Conservation (phyloP, 148 eudicot genomes). For the Cornus suecica region DNA sequence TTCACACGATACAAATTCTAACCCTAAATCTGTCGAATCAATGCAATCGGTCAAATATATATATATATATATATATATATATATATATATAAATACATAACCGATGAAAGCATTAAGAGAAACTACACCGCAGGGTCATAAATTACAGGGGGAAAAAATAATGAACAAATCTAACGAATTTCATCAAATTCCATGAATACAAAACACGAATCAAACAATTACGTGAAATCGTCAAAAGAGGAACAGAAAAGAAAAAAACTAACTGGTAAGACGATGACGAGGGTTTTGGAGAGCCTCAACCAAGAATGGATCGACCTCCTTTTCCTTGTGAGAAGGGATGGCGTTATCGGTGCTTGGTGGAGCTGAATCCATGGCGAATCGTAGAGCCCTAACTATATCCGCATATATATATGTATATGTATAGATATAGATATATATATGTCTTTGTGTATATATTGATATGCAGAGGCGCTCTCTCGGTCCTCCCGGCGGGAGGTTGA, state of each 20-base stretch:
- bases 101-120: no score
- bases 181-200: background rate
- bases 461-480: conserved; percentile 18
- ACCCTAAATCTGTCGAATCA: background rate
- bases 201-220: background rate
- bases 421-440: background rate
- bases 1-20: background rate
- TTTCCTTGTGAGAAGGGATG: conserved; percentile 21
- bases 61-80: no score
- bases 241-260: conserved; percentile 15
- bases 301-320: conserved; percentile 70
- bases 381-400: background rate
- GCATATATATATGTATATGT: background rate
- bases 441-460: background rate
- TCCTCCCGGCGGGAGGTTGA: conserved; percentile 30
- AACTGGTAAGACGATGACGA: conserved; percentile 91
- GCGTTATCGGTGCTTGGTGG: conserved; percentile 22
- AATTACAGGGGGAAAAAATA: no score
- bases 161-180: background rate
- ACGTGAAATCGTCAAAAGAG: background rate
- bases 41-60: no score
- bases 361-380: conserved; percentile 36
- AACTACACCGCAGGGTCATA: no score
- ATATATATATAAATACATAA: no score
- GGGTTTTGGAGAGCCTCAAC: conserved; percentile 93